Evolutionary conservation across 805 yeast species (phyloP).

Genomic region (Suhomyces tanzawaensis): DNA sequence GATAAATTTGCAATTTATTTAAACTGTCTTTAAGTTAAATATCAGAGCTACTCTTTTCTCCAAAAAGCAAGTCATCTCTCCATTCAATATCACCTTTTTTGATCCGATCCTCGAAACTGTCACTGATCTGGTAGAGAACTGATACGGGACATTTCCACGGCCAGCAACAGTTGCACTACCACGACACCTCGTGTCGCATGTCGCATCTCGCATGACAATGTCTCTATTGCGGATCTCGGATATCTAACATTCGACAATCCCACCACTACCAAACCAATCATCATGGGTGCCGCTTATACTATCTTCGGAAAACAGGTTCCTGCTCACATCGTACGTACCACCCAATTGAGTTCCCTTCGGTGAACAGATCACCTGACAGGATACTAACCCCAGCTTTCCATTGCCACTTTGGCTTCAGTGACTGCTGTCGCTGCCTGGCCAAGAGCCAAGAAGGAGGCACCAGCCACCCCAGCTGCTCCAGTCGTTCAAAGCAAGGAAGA

Average conservation of each 20-base stretch:
- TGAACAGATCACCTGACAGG: conserved; percentile 14
- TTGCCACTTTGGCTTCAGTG: conserved; percentile 40
- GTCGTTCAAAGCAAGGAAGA: conserved; percentile 30
- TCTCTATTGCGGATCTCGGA: conserved; percentile 4
- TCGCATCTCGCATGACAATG: too few relatives aligned
- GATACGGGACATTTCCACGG: too few relatives aligned
- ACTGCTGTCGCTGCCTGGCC: conserved; percentile 40
- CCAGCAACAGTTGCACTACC: too few relatives aligned
- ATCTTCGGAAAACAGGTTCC: conserved; percentile 46
- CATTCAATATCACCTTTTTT: too few relatives aligned
- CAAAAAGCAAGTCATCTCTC: too few relatives aligned
- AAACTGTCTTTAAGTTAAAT: too few relatives aligned
- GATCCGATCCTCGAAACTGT: too few relatives aligned
- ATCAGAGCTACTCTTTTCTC: too few relatives aligned
- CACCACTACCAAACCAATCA: background rate
- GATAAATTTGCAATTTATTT: too few relatives aligned
- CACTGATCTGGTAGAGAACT: too few relatives aligned
- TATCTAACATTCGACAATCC: too few relatives aligned
- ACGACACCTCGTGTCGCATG: too few relatives aligned
- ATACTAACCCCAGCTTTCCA: conserved; percentile 33
- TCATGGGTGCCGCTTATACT: conserved; percentile 43
- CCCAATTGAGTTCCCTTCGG: background rate
- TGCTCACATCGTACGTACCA: conserved; percentile 39
- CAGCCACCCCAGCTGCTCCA: conserved; percentile 19
- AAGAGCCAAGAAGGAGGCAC: conserved; percentile 23